phyloP scores from a whole-genome alignment of 306 rosid species.

The Ammopiptanthus mongolicus region DNA sequence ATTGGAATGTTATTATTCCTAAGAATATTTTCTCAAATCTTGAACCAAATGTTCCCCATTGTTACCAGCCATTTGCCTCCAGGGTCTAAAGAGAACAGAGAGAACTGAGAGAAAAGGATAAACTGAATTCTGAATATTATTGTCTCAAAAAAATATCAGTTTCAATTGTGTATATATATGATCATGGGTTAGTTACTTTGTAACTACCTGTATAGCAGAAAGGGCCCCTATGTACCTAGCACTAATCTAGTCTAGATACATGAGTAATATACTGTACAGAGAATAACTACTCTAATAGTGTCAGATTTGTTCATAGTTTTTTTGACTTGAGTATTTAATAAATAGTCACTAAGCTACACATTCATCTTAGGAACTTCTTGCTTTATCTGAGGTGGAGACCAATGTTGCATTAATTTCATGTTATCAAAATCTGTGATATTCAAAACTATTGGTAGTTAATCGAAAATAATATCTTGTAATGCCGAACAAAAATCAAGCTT shows the following conservation, averaged over 20 bases:
- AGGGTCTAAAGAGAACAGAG: too few species aligned
- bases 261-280: too few species aligned
- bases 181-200: too few species aligned
- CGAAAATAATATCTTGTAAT: not conserved
- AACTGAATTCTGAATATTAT: too few species aligned
- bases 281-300: too few species aligned
- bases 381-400: not conserved
- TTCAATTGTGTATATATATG: too few species aligned
- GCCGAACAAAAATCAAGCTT: not conserved
- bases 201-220: too few species aligned
- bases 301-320: not conserved
- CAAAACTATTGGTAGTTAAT: not conserved
- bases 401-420: not conserved
- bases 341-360: not conserved
- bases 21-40: not conserved
- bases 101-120: too few species aligned
- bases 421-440: not conserved
- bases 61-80: not conserved
- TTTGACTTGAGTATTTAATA: not conserved
- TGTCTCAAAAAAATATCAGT: too few species aligned
- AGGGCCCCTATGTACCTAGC: too few species aligned
- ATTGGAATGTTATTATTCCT: not conserved
- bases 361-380: not conserved
- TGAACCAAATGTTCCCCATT: not conserved
- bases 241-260: too few species aligned